phyloP scores from a whole-genome alignment of 345 rosid species.

The Corymbia maculata region DNA sequence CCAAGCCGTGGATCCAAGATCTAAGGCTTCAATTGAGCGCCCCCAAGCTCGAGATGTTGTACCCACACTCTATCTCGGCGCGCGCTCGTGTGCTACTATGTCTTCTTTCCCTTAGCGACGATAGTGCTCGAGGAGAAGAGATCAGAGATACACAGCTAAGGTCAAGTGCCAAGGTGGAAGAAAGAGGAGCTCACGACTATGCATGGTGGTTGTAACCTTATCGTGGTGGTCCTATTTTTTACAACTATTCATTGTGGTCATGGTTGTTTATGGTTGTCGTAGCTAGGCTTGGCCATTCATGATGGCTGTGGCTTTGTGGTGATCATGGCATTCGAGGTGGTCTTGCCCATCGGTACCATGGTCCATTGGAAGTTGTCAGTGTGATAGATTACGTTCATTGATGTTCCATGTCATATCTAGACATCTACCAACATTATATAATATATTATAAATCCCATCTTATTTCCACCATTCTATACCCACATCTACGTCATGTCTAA shows the following conservation, averaged over 20 bases:
- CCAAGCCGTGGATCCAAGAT: background rate
- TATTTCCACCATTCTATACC: background rate
- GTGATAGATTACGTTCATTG: background rate
- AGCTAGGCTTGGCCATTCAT: no score
- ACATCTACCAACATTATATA: background rate
- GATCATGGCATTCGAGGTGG: no score
- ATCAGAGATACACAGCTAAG: no score
- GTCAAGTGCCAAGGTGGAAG: no score
- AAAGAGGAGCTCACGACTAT: no score
- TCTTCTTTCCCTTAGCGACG: background rate
- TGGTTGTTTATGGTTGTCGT: no score
- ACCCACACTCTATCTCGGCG: background rate
- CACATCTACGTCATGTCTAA: background rate
- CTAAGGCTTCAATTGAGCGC: background rate
- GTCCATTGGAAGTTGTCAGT: background rate
- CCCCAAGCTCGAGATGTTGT: background rate
- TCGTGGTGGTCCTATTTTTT: no score
- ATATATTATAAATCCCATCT: rapidly evolving
- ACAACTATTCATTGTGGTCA: no score
- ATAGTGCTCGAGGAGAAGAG: no score
- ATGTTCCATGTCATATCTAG: background rate
- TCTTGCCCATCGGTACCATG: no score
- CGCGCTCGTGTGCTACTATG: background rate
- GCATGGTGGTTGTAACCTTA: no score
- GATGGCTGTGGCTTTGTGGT: no score